phyloP scores from a whole-genome alignment of 2,329 filamentous ascomycete genomes.

The Aspergillus sp. region DNA sequence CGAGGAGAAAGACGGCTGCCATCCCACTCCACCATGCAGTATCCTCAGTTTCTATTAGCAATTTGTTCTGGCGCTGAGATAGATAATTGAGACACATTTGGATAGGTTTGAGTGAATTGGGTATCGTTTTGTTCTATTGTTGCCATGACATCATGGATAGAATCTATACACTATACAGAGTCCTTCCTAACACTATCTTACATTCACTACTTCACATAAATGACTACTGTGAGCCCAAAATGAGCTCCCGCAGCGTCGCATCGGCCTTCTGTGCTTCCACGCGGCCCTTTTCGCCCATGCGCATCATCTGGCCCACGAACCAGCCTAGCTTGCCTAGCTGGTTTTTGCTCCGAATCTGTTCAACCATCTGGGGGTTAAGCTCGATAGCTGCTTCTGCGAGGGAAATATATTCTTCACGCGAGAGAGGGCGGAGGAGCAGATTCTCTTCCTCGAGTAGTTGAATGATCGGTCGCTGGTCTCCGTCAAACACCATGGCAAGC shows the following conservation, averaged over 20 bases:
- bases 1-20: slow-evolving; percentile 38
- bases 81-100: background rate
- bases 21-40: slow-evolving; percentile 26
- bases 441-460: slow-evolving; percentile 59
- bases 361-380: slow-evolving; percentile 58
- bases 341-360: slow-evolving; percentile 58
- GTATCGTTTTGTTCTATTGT: background rate
- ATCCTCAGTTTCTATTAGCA: slow-evolving; percentile 25
- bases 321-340: slow-evolving; percentile 67
- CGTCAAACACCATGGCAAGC: slow-evolving; percentile 55
- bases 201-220: background rate
- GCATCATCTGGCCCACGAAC: slow-evolving; percentile 69
- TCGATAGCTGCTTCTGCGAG: slow-evolving; percentile 56
- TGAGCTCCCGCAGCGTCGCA: slow-evolving; percentile 51
- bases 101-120: background rate
- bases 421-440: slow-evolving; percentile 56
- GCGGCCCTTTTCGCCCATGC: slow-evolving; percentile 58
- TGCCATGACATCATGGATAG: slow-evolving; percentile 4
- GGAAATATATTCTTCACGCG: slow-evolving; percentile 54
- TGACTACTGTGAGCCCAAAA: slow-evolving; percentile 28
- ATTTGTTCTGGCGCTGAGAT: slow-evolving; percentile 9
- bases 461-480: slow-evolving; percentile 48
- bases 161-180: background rate
- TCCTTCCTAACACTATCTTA: background rate
- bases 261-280: slow-evolving; percentile 62